These are phyloP conservation scores for Ceratocystis lukuohia DNA, from an alignment of 2,329 filamentous ascomycete genomes.

Conservation along the genomic window DNA sequence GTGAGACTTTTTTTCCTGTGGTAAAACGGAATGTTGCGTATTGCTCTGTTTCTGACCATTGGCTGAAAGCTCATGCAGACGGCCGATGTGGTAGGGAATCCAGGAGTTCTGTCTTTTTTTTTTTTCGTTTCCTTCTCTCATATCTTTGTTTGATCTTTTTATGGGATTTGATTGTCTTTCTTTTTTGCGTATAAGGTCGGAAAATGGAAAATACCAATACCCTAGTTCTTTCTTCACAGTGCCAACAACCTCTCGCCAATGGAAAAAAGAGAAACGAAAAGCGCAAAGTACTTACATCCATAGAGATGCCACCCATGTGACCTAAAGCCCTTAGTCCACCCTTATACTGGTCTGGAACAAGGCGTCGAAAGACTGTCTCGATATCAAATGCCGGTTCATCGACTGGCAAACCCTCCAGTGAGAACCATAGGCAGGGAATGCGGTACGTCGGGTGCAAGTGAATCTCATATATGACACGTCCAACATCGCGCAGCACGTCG, in stretches of 20 bases:
- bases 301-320: slow-evolving; percentile 59
- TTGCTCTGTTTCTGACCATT: background rate
- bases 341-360: slow-evolving; percentile 56
- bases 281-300: slow-evolving; percentile 47
- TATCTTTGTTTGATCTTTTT: background rate
- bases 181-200: slow-evolving; percentile 3
- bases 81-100: background rate
- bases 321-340: slow-evolving; percentile 46
- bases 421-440: slow-evolving; percentile 66
- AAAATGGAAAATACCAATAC: slow-evolving; percentile 11
- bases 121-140: slow-evolving; percentile 12
- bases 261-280: slow-evolving; percentile 17
- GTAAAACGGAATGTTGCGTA: slow-evolving; percentile 27
- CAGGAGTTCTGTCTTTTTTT: slow-evolving; percentile 20
- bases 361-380: slow-evolving; percentile 54
- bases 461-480: slow-evolving; percentile 56
- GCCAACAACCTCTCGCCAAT: background rate
- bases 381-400: slow-evolving; percentile 46
- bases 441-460: slow-evolving; percentile 62
- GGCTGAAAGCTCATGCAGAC: background rate
- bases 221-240: slow-evolving; percentile 10
- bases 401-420: slow-evolving; percentile 43
- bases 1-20: background rate
- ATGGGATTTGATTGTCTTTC: background rate
- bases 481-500: slow-evolving; percentile 24